Evolutionary conservation across 768 basidiomycete genomes (phyloP), one percentile per base, ranked within the genome.

Genomic region (Suillus spraguei): DNA sequence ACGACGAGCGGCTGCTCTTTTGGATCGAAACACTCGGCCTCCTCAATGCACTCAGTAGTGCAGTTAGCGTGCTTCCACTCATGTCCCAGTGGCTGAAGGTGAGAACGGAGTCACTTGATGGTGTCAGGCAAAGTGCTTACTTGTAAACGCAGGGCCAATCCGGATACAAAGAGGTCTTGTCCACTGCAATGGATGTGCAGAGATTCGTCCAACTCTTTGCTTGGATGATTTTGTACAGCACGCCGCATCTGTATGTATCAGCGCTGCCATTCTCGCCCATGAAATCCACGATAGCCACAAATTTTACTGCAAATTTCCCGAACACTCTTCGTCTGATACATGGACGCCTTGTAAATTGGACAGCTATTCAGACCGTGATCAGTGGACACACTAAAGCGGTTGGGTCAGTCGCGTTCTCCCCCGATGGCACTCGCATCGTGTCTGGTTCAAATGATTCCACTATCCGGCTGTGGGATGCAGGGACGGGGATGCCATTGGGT

Each of bases 241-340:
- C 62, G 3, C 68, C 71, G 3, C 72, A 73, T 52, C 65, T 72
- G 6, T 72, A 72, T 61, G 20, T n/a, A n/a, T n/a, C n/a, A 38
- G 71, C 65, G 1, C 38, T 74, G 20, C 66, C 71, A 32, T 72
- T 74, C 60, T 58, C 65, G 20, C 71, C 71, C 33, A 33, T 11
- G 24, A 63, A 63, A 75, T 80, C 22, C 66, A 70, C 42, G 71
- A 73, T 68, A 68, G 62, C 62, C 16, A 60, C 60, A 11, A 42
- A 8, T 2, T 61, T 63, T 22, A 7, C 42, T 5, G 20, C 17
- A 28, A 61, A 17, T 5, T 52, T 62, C 46, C 41, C 55, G 13
- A 62, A 59, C 9, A 36, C 32, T 38, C 50, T 60, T 22, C 22
- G 41, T 44, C 16, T 44, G 17, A 42, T 42, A 38, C 5, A n/a